Evolutionary conservation across 176 grass and related monocot species (phyloP).

Genomic region (Eleusine coracana): DNA sequence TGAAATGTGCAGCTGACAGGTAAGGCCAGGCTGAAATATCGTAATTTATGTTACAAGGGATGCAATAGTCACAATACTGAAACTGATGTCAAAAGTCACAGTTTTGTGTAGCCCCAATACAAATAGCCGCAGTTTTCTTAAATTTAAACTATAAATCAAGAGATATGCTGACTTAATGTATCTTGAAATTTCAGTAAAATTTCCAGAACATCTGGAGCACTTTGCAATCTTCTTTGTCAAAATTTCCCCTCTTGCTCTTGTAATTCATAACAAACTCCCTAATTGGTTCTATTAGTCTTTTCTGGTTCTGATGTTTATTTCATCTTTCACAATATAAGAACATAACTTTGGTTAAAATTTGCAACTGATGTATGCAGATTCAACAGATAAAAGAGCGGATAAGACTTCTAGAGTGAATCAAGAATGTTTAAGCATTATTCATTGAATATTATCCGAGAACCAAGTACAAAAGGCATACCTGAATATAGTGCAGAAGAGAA

Average conservation of each 20-base stretch:
- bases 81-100: too few species aligned
- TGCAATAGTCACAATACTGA: too few species aligned
- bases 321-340: background rate
- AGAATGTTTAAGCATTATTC: background rate
- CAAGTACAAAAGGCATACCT: conserved; percentile 52
- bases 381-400: background rate
- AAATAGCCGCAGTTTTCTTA: too few species aligned
- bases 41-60: too few species aligned
- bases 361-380: conserved; percentile 17
- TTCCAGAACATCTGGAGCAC: conserved; percentile 6
- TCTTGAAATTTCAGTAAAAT: background rate
- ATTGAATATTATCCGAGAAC: conserved; percentile 9
- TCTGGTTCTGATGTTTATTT: background rate
- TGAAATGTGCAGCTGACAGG: too few species aligned
- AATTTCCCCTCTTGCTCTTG: background rate
- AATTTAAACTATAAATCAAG: background rate
- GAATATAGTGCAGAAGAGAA: conserved; percentile 86
- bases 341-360: background rate
- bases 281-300: background rate
- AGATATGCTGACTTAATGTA: background rate
- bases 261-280: background rate
- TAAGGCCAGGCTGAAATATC: too few species aligned
- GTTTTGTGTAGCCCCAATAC: too few species aligned
- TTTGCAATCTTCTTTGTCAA: conserved; percentile 2
- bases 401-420: background rate